Evolutionary conservation across 441 rosid genomes (phyloP), one percentile per base, ranked within the genome.

Genomic region (Kokia cookei): DNA sequence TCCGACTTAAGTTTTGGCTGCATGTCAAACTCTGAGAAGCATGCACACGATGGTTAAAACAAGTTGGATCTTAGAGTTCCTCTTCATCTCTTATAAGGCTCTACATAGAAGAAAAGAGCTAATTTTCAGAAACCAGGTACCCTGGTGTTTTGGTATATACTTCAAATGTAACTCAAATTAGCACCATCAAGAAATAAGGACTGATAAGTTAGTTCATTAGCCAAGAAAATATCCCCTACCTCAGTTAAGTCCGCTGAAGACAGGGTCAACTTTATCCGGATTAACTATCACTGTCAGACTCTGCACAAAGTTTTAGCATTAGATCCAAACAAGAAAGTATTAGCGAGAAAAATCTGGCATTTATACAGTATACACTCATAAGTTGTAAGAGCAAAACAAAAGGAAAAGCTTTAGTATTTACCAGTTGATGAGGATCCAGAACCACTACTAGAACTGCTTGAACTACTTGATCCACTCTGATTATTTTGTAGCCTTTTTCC

Each of bases 351-450:
- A 59, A 55, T 3, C 13, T 2, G 35, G 19, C 43, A 63, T 15
- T 51, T 15, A 24, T 24, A 51, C 19, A 71, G 37, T 5, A 45
- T 45, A 59, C 5, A 13, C 37, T 26, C 7, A 59, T 26, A 59
- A 45, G 13, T 2, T 0, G 13, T 9, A 22, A 51, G 51, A 53
- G 40, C 32, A 77, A 43, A 6, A 76, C 7, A 7, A 45, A 32
- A 65, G 73, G 74, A 66, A 19, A 64, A 27, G n/a, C 17, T 68
- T 77, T 68, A 57, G 74, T 48, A 69, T 60, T 73, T 84, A 95
- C 98, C 97, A 83, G 84, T 86, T 60, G 98, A 87, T 77, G 93
- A 88, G 57, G 93, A 93, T 65, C 89, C 91, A 65, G 97, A 88
- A 57, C 79, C 95, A 84, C 89, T 82, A 80, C 96, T 87, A 55